These are phyloP conservation scores for Trichopus zeylanicus DNA, from an alignment of 116 monocot species.

Conservation along the genomic window DNA sequence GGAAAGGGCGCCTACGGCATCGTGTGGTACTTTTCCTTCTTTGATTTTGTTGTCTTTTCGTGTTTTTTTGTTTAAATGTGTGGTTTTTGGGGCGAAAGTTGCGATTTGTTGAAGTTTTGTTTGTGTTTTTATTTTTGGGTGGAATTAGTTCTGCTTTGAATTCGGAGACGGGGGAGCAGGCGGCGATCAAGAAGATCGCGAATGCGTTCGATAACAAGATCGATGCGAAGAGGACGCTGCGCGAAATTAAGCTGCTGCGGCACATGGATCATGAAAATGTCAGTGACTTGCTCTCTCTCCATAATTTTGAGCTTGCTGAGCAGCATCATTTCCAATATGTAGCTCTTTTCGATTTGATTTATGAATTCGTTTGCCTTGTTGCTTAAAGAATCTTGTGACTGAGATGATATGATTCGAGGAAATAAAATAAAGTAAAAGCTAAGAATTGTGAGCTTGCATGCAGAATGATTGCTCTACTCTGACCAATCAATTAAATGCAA, in stretches of 20 bases:
- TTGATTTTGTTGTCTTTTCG: too few species aligned
- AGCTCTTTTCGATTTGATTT: too few species aligned
- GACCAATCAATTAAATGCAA: too few species aligned
- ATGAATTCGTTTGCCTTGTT: too few species aligned
- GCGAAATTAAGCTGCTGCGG: conserved; percentile 68
- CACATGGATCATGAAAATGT: conserved; percentile 86
- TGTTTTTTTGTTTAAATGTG: too few species aligned
- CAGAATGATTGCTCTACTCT: too few species aligned
- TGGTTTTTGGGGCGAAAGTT: conserved; percentile 1
- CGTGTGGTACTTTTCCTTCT: conserved; percentile 46
- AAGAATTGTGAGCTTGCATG: too few species aligned
- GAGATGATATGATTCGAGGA: too few species aligned
- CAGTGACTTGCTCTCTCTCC: conserved; percentile 4
- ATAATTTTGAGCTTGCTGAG: too few species aligned
- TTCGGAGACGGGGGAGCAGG: conserved; percentile 66
- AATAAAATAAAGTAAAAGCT: too few species aligned
- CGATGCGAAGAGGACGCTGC: conserved; percentile 65
- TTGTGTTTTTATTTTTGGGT: background rate
- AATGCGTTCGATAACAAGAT: conserved; percentile 79
- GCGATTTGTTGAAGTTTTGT: background rate
- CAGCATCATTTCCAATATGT: too few species aligned
- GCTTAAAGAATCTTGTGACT: too few species aligned
- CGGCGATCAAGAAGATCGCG: conserved; percentile 76
- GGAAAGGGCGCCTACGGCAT: conserved; percentile 80
- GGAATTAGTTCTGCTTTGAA: conserved; percentile 52